Conservation (phyloP, 2,329 filamentous ascomycete genomes). For the Emericellopsis atlantica region DNA sequence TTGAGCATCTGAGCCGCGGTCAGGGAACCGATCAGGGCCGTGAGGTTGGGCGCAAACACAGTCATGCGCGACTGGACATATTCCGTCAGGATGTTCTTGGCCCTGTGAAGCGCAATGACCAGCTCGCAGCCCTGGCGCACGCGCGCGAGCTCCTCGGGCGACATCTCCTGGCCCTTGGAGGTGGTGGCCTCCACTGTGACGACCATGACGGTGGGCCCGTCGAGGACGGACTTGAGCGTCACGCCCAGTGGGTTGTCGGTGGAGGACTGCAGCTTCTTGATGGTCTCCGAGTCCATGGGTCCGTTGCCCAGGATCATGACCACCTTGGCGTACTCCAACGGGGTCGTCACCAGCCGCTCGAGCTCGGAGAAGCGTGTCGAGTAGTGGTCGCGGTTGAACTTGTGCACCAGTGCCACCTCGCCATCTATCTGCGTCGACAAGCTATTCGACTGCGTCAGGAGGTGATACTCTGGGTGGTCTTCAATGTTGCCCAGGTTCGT, state of each 20-base stretch:
- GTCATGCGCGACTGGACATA: slow-evolving; percentile 98
- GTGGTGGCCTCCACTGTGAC: slow-evolving; percentile 91
- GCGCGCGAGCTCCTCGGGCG: slow-evolving; percentile 58
- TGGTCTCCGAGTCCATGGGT: slow-evolving; percentile 67
- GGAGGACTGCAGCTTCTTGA: slow-evolving; percentile 66
- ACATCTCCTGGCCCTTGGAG: slow-evolving; percentile 69
- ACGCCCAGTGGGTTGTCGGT: slow-evolving; percentile 66
- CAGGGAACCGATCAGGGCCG: slow-evolving; percentile 77
- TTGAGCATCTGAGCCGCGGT: slow-evolving; percentile 96
- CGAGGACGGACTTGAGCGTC: slow-evolving; percentile 68
- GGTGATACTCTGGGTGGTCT: slow-evolving; percentile 82
- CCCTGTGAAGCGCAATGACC: slow-evolving; percentile 74
- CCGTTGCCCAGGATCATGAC: slow-evolving; percentile 89
- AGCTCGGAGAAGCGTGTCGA: slow-evolving; percentile 87
- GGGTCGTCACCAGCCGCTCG: slow-evolving; percentile 79
- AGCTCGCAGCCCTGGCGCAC: slow-evolving; percentile 75
- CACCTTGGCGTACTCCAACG: slow-evolving; percentile 89
- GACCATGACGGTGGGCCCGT: slow-evolving; percentile 87
- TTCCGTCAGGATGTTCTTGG: slow-evolving; percentile 76
- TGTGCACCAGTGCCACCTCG: slow-evolving; percentile 87
- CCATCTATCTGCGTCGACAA: slow-evolving; percentile 87
- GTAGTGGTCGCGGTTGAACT: slow-evolving; percentile 93
- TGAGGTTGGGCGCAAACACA: slow-evolving; percentile 88
- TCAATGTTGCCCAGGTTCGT: slow-evolving; percentile 71
- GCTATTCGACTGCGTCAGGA: slow-evolving; percentile 78